A percentile compares a stretch with the other conserved stretches of the same genome.
These are phyloP conservation scores for Lepraria neglecta DNA, from an alignment of 495 filamentous ascomycete species.

Conservation along the genomic window DNA sequence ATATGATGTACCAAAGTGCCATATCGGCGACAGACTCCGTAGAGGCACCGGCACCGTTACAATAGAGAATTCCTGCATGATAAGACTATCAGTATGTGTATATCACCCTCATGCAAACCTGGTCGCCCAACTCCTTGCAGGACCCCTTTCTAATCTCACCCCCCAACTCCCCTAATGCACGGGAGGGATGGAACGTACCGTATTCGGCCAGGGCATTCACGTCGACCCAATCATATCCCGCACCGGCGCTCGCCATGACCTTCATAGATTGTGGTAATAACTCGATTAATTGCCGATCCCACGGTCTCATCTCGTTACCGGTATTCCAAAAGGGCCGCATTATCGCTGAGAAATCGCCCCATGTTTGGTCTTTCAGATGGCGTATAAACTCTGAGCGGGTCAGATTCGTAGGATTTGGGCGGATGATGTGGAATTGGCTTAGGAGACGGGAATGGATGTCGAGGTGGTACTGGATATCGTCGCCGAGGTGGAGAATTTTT, in stretches of 20 bases:
- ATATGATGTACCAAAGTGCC: slow-evolving; percentile 57
- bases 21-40: slow-evolving; percentile 64
- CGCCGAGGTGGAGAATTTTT: slow-evolving; percentile 61
- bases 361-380: slow-evolving; percentile 56
- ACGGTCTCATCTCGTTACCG: slow-evolving; percentile 70
- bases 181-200: slow-evolving; percentile 43
- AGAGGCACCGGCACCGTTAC: slow-evolving; percentile 61
- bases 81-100: too few relatives aligned
- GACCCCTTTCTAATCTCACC: not conserved
- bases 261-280: slow-evolving; percentile 58
- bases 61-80: slow-evolving; percentile 57
- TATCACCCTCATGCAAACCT: not conserved
- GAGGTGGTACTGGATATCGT: slow-evolving; percentile 61
- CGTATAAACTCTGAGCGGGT: slow-evolving; percentile 53
- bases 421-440: slow-evolving; percentile 52
- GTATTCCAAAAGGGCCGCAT: slow-evolving; percentile 76
- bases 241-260: slow-evolving; percentile 66
- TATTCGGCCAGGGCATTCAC: slow-evolving; percentile 57
- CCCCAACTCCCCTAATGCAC: slow-evolving; percentile 12
- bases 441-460: slow-evolving; percentile 51
- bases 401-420: slow-evolving; percentile 45
- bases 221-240: slow-evolving; percentile 75
- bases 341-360: slow-evolving; percentile 67
- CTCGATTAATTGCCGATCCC: slow-evolving; percentile 64
- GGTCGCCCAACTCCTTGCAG: not conserved